Conservation (phyloP, 768 basidiomycete genomes). For the Favolaschia claudopus region DNA sequence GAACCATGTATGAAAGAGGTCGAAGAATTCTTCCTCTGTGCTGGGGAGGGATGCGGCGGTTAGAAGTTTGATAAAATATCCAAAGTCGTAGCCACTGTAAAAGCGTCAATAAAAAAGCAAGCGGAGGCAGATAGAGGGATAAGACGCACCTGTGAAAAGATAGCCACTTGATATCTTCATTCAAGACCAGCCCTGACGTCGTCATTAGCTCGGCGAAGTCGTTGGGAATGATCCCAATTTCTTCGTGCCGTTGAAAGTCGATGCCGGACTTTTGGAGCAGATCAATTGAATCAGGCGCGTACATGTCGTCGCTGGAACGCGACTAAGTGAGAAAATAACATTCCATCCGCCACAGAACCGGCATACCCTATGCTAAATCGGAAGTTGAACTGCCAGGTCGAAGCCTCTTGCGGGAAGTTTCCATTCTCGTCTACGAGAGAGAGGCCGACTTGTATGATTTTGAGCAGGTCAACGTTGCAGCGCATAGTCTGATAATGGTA, state of each 20-base stretch:
- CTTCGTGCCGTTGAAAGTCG: conserved; percentile 93
- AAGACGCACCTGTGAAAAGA: conserved; percentile 91
- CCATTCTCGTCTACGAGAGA: conserved; percentile 95
- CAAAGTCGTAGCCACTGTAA: conserved; percentile 96
- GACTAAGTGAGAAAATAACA: background rate
- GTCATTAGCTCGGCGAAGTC: conserved; percentile 98
- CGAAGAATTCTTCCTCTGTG: conserved; percentile 90
- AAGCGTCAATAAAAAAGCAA: conserved; percentile 10
- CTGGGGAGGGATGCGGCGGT: conserved; percentile 87
- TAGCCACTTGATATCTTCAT: conserved; percentile 93
- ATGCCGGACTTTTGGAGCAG: conserved; percentile 94
- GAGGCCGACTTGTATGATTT: conserved; percentile 97
- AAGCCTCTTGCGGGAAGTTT: conserved; percentile 86
- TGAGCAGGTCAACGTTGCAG: conserved; percentile 97
- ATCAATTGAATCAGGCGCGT: conserved; percentile 96
- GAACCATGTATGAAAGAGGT: conserved; percentile 89
- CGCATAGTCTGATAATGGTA: conserved; percentile 99
- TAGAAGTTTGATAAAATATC: conserved; percentile 95
- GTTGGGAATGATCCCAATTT: conserved; percentile 90
- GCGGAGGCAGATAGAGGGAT: background rate
- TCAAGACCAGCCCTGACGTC: conserved; percentile 91
- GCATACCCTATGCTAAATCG: conserved; percentile 87
- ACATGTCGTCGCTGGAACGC: conserved; percentile 92
- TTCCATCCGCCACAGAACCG: background rate
- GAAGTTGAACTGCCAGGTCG: conserved; percentile 99